Base-by-base conservation (phyloP, 164 flowering plant genomes). In the Aristolochia contorta region DNA sequence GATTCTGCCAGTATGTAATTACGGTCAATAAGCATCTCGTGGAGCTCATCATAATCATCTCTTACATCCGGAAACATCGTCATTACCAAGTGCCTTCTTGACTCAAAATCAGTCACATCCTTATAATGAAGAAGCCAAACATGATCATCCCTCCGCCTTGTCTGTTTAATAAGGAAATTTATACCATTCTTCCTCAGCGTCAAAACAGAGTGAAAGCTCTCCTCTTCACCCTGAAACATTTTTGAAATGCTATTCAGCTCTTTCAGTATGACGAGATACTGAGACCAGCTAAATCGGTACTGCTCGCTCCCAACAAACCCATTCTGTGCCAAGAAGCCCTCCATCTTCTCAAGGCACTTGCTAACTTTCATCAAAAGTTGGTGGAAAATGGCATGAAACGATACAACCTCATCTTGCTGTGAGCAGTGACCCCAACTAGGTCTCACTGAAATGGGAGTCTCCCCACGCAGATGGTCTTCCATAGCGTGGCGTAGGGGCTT, bases 11-110 rank as follows among this genome's bases (percentile, higher is more conserved):
- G 73, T 55, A 93, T 64, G 6, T 87, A 79, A 4, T 89, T 75
- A 67, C 98, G 77, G 61, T 93, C 97, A 69, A 89, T 93, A 37
- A 93, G 87, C 96, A 90, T 87, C 80, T 89, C 98, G 62, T 81
- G 82, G 60, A 81, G 71, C 63, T 89, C 96, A 19, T 84, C 96
- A 58, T 79, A 81, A 21, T 87, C 96, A 30, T 92, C 96, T 63
- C 74, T 80, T n/a, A 77, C 64, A 32, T 89, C 89, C 25, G 97
- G 92, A 55, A 93, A 81, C 83, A 86, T 54, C 84, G 87, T 69
- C 90, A 84, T 72, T 47, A 67, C 77, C 71, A 92, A 72, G 72
- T 84, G 87, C 80, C 88, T 81, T 67, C 91, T 81, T 14, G 84
- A 70, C 58, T 82, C 96, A 79, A 80, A 87, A 71, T 81, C 71